These are phyloP conservation scores for Mycena sanguinolenta DNA, from an alignment of 768 basidiomycete genomes.

Conservation along the genomic window DNA sequence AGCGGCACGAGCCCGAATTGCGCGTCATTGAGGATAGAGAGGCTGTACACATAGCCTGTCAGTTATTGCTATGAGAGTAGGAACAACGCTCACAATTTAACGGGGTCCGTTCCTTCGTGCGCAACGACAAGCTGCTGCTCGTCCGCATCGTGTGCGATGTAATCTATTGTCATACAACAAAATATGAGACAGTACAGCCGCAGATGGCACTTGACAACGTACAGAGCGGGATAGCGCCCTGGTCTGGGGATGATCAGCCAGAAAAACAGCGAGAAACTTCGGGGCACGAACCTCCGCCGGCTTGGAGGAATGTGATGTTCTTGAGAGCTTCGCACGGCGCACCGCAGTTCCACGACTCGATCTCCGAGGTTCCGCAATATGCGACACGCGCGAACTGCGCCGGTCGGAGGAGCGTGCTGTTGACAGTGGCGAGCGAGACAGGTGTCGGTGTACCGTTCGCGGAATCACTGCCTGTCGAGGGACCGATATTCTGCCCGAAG, in stretches of 20 bases:
- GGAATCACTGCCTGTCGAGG: neutral
- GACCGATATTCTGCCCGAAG: neutral
- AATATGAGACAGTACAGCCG: neutral
- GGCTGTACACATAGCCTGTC: neutral
- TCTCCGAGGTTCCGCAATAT: constrained; percentile 50
- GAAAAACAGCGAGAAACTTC: neutral
- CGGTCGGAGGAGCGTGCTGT: constrained; percentile 42
- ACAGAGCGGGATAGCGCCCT: constrained; percentile 47
- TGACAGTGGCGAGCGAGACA: constrained; percentile 4
- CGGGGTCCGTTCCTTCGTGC: constrained; percentile 25
- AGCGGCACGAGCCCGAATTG: constrained; percentile 12
- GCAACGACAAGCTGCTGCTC: constrained; percentile 26
- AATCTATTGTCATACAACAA: neutral
- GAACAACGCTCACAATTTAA: neutral
- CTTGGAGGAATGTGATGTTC: constrained; percentile 25
- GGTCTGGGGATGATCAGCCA: constrained; percentile 37
- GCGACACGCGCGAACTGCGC: constrained; percentile 53
- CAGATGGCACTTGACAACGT: constrained; percentile 1
- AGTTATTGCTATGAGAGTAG: neutral
- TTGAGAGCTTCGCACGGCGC: constrained; percentile 15
- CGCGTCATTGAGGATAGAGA: constrained; percentile 19
- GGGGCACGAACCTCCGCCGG: constrained; percentile 50
- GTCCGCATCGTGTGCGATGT: constrained; percentile 19
- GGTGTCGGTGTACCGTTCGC: neutral
- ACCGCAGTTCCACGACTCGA: constrained; percentile 43